Evolutionary conservation across 345 rosid genomes (phyloP), one percentile per base, ranked within the genome.

Genomic region (Punica granatum): DNA sequence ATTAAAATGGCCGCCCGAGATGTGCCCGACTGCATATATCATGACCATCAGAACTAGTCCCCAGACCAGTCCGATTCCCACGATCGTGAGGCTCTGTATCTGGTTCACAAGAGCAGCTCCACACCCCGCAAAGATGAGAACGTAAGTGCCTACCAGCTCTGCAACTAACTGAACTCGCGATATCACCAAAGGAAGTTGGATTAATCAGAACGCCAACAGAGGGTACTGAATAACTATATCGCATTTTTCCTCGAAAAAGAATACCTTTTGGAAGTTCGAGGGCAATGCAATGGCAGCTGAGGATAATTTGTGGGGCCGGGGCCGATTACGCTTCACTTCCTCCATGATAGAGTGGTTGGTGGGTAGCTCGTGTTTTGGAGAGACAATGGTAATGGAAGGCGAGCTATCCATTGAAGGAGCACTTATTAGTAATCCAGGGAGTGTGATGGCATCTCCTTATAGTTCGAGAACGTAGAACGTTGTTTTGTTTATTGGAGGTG

Each of bases 1-100:
- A 66, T 80, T 82, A 39, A 85, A 85, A 77, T 85, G 86, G 60
- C 82, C 86, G 42, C 85, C 85, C 5, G 86, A 82, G 69, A 82
- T 36, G 61, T 78, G 86, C 0, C 86, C 82, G 25, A 85, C 56
- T 11, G 85, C 65, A 10, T 80, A 80, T 26, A 80, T 85, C 60
- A 66, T 61, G 39, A 79, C 82, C 81, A 80, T 79, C 65, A 82
- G 46, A 49, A 70, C 83, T 1, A 77, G 34, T 21, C 87, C 87
- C 87, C 85, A 85, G 15, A 65, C 84, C 33, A 77, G 34, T 19
- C 77, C 82, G 63, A 82, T 75, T 4, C 84, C 89, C 21, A 80
- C 69, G 4, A 77, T 65, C 31, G 70, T 66, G 31, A 85, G 84
- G 10, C 39, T 60, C 56, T 68, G 82, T 69, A 74, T 16, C 46